Conservation (phyloP, 352 stramenopile species). For the Plasmopara viticola region DNA sequence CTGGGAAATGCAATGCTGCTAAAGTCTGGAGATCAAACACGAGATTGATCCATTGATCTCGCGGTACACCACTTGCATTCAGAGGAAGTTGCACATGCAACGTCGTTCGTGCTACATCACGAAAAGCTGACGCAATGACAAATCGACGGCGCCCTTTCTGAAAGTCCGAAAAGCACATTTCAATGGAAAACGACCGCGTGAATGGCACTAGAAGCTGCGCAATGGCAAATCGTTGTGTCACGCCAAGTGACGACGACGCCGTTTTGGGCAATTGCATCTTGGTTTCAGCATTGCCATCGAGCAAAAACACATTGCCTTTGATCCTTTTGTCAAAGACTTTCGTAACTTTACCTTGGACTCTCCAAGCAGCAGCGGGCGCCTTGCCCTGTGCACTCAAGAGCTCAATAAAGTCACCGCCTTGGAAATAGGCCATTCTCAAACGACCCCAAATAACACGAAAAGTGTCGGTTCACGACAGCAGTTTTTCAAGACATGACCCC, state of each 20-base stretch:
- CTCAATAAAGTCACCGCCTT: slow-evolving; percentile 77
- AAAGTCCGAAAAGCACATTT: slow-evolving; percentile 75
- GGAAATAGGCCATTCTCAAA: slow-evolving; percentile 48
- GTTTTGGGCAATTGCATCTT: slow-evolving; percentile 79
- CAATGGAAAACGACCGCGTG: slow-evolving; percentile 60
- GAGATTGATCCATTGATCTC: slow-evolving; percentile 76
- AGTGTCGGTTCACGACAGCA: slow-evolving; percentile 18
- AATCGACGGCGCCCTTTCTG: slow-evolving; percentile 68
- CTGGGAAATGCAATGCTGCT: slow-evolving; percentile 48
- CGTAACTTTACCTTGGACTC: slow-evolving; percentile 67
- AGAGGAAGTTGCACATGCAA: slow-evolving; percentile 73
- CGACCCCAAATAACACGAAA: slow-evolving; percentile 5
- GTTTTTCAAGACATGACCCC: slow-evolving; percentile 5
- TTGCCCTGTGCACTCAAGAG: slow-evolving; percentile 76
- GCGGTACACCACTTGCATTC: slow-evolving; percentile 23
- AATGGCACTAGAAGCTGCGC: slow-evolving; percentile 60
- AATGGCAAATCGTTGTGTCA: slow-evolving; percentile 73
- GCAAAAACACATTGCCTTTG: slow-evolving; percentile 67
- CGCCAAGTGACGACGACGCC: slow-evolving; percentile 27
- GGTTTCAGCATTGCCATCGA: slow-evolving; percentile 71
- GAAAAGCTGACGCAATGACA: slow-evolving; percentile 73
- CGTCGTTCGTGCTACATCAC: slow-evolving; percentile 44
- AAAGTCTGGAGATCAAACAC: slow-evolving; percentile 69
- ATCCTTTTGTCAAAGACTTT: slow-evolving; percentile 79
- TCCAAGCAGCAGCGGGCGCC: slow-evolving; percentile 56